Conservation (phyloP, 805 yeast genomes). For the Jamesozyma spencerorum region DNA sequence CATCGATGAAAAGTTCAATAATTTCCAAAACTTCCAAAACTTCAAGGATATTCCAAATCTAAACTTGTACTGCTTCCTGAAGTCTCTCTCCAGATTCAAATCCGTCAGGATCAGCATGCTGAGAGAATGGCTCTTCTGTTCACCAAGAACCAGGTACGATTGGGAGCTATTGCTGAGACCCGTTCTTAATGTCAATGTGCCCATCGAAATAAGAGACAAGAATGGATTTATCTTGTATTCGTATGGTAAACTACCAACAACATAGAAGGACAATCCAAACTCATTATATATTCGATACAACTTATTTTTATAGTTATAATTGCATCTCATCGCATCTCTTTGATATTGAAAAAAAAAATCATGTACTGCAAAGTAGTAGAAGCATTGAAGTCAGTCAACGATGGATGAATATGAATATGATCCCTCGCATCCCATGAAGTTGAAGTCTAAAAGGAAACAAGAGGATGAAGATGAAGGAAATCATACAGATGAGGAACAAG, state of each 20-base stretch:
- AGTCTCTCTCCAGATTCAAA: slow-evolving; percentile 24
- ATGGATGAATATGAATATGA: neutral
- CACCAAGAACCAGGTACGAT: slow-evolving; percentile 31
- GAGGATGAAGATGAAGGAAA: neutral
- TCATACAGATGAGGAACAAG: neutral
- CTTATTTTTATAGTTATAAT: no score
- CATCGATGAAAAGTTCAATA: slow-evolving; percentile 15
- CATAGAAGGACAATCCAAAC: no score
- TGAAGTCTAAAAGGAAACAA: neutral
- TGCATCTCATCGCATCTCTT: no score
- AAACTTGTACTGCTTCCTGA: slow-evolving; percentile 30
- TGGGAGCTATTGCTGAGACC: slow-evolving; percentile 32
- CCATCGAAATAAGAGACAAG: slow-evolving; percentile 31
- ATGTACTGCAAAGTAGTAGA: neutral
- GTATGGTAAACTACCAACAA: no score
- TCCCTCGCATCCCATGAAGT: neutral
- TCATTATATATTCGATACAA: no score
- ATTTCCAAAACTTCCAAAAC: slow-evolving; percentile 19
- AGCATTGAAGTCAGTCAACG: neutral
- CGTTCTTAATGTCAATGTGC: slow-evolving; percentile 28
- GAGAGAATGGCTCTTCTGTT: slow-evolving; percentile 31
- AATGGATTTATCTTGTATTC: slow-evolving; percentile 38
- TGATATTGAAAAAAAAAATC: no score
- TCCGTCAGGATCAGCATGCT: slow-evolving; percentile 32
- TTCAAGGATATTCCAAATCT: slow-evolving; percentile 31